Evolutionary conservation across 2,329 filamentous ascomycete genomes (phyloP).

Genomic region (Bisporella sp.): DNA sequence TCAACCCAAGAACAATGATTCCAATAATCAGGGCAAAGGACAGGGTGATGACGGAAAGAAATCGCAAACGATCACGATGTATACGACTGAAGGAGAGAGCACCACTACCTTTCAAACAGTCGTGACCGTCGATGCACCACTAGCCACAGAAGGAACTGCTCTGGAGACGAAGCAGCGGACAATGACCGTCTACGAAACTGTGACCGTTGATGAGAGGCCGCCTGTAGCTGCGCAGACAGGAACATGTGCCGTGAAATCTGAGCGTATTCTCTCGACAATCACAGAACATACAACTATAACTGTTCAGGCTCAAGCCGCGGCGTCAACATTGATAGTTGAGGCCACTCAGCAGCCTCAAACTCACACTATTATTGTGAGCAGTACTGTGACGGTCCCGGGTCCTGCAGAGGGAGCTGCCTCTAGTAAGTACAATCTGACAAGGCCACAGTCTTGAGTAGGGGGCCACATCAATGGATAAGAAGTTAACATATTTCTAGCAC

Average conservation of each 20-base stretch:
- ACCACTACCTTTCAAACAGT: background rate
- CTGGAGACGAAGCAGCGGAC: background rate
- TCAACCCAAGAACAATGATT: too few relatives aligned
- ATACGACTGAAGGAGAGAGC: background rate
- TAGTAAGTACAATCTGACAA: too few relatives aligned
- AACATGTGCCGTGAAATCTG: too few relatives aligned
- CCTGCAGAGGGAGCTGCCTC: too few relatives aligned
- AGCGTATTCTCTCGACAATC: too few relatives aligned
- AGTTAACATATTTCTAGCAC: background rate
- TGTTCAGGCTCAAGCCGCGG: background rate
- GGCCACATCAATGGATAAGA: too few relatives aligned
- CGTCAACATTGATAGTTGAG: too few relatives aligned
- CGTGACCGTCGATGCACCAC: background rate
- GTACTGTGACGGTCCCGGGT: too few relatives aligned
- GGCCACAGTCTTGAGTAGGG: too few relatives aligned
- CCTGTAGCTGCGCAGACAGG: background rate
- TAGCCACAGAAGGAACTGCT: background rate
- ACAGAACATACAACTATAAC: background rate
- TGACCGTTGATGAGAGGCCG: background rate
- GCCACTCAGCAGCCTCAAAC: too few relatives aligned
- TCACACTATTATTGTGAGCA: too few relatives aligned
- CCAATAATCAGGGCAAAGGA: background rate
- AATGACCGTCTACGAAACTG: background rate
- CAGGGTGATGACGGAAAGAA: conserved; percentile 1
- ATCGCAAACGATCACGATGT: background rate